These are phyloP conservation scores for Cryptosporidium baileyi DNA, from an alignment of 169 alveolate species.

Conservation along the genomic window DNA sequence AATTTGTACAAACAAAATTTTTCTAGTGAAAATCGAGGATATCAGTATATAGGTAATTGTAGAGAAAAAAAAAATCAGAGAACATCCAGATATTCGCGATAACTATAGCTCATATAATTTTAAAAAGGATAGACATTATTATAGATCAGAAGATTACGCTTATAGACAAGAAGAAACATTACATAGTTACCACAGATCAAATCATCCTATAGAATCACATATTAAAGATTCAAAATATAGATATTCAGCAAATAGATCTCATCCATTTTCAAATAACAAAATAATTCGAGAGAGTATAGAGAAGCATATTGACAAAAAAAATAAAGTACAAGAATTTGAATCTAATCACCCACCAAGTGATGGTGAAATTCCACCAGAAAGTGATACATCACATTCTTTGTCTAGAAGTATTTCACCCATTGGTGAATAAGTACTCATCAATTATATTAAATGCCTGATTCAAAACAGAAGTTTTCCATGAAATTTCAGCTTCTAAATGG, in stretches of 20 bases:
- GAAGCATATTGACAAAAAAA: neutral
- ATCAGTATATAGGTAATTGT: no score
- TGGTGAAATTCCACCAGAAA: conserved; percentile 62
- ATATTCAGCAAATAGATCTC: neutral
- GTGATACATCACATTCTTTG: conserved; percentile 33
- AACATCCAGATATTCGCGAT: no score
- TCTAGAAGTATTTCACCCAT: conserved; percentile 56
- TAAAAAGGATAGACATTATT: no score
- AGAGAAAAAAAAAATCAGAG: no score
- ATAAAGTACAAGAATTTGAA: neutral
- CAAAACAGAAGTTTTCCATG: conserved; percentile 3
- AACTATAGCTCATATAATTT: no score
- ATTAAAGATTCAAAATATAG: neutral
- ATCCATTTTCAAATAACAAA: neutral
- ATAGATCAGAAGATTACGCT: no score
- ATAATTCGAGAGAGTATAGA: no score
- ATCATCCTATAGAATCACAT: neutral
- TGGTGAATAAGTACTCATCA: neutral
- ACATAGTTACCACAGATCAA: neutral
- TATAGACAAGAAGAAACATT: no score
- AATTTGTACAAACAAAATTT: neutral
- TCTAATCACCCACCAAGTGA: conserved; percentile 25
- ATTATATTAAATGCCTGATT: neutral
- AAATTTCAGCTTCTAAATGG: neutral
- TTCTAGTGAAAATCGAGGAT: neutral